Base-by-base conservation (phyloP, 352 stramenopile species). In the Phytophthora sansomeana region DNA sequence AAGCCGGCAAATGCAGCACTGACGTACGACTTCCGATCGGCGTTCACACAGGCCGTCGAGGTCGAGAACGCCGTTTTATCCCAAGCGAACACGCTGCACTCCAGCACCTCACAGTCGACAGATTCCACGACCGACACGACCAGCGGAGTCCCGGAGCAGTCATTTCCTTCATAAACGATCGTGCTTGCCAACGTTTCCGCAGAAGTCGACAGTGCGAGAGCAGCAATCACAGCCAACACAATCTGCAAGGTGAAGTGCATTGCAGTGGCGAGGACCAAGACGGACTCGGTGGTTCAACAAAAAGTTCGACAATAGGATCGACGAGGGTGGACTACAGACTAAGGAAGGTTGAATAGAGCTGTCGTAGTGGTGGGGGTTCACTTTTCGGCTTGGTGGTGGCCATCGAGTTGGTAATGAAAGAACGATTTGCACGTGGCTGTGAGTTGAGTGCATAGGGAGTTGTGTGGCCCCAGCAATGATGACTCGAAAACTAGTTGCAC, bases 81-180 rank as follows among this genome's bases (percentile, higher is more conserved):
- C 6, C 39, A 16, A 7, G 51, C 65, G 52, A 73, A 69, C 13
- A 39, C 19, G 9, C 30, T 39, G 28, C 65, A 73, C 14, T 54
- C 51, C 3, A 65, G 16, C 11, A 30, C 54, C 24, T 58, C 30
- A 6, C 65, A 73, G 39, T 55, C 33, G 41, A 47, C 19, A 6
- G 52, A 69, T 6, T 44, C 26, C 7, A 61, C n/a, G 16, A 69
- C 39, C 1, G 58, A 65, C 19, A 69, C 38, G 46, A 64, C 44
- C 28, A 73, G 13, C 1, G 65, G 65, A 50, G 51, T 69, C 21
- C 58, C 65, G 13, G 65, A 69, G 41, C 65, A 73, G 17, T 59
- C 38, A 6, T 17, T 43, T 30, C 49, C 52, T 11, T 28, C n/a
- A 47, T 73, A 69, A 14, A 65, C 52, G 29, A 61, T 28, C 49